Conservation (phyloP, 805 yeast species). For the Clavispora fructus region DNA sequence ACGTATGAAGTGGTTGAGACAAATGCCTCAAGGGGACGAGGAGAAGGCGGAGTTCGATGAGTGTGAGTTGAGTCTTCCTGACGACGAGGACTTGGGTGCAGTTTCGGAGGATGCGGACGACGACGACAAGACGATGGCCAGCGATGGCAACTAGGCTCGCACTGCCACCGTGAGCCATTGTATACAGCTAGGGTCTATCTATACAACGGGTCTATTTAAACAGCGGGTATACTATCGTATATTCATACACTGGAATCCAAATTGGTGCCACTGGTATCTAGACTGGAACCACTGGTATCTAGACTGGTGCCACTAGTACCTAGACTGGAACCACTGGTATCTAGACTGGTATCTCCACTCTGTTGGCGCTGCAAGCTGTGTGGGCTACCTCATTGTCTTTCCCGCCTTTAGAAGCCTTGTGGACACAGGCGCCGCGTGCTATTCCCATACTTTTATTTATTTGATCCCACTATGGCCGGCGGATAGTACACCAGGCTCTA, state of each 20-base stretch:
- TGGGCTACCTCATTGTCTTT: background rate
- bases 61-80: constrained; percentile 61
- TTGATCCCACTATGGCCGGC: background rate
- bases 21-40: constrained; percentile 57
- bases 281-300: too few relatives aligned
- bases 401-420: too few relatives aligned
- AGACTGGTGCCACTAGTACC: too few relatives aligned
- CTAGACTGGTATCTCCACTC: too few relatives aligned
- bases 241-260: background rate
- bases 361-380: background rate
- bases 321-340: too few relatives aligned
- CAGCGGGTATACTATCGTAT: background rate
- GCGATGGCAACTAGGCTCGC: constrained; percentile 21
- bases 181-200: background rate
- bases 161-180: background rate
- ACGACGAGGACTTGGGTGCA: constrained; percentile 21
- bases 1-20: constrained; percentile 94
- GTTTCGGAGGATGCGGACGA: constrained; percentile 25
- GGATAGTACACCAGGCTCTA: background rate
- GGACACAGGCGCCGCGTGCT: too few relatives aligned
- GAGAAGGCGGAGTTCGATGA: constrained; percentile 58
- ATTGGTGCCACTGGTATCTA: too few relatives aligned
- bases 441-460: background rate
- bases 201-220: background rate
- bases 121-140: constrained; percentile 41